Evolutionary conservation across 768 basidiomycete genomes (phyloP).

Genomic region (Rhodocollybia butyracea): DNA sequence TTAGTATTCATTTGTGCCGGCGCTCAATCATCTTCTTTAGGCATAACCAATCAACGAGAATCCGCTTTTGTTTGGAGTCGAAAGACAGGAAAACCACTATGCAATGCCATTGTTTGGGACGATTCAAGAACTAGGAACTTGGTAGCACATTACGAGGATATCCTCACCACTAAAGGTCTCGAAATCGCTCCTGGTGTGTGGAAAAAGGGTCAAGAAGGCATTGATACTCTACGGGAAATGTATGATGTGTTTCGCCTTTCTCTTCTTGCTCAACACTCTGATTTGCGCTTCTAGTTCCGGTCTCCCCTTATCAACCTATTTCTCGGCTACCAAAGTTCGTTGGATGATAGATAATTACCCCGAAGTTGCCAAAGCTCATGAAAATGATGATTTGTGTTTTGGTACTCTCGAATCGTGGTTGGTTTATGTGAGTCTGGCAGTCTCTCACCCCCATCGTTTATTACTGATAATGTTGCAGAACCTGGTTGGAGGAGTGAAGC

Average conservation of each 20-base stretch:
- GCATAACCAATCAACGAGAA: conserved; percentile 97
- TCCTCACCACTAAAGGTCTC: conserved; percentile 68
- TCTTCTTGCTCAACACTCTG: conserved; percentile 6
- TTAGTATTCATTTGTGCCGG: conserved; percentile 12
- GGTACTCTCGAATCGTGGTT: conserved; percentile 99
- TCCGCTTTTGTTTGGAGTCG: conserved; percentile 93
- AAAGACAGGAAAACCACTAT: conserved; percentile 83
- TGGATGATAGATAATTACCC: conserved; percentile 94
- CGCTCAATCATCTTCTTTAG: conserved; percentile 30
- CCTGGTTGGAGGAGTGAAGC: conserved; percentile 69
- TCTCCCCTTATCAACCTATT: conserved; percentile 92
- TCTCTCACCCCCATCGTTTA: not conserved
- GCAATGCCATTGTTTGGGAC: conserved; percentile 92
- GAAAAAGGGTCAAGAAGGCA: conserved; percentile 68
- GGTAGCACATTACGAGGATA: conserved; percentile 76
- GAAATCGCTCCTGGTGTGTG: conserved; percentile 62
- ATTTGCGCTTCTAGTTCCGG: conserved; percentile 62
- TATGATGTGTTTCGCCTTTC: conserved; percentile 34
- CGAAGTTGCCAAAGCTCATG: conserved; percentile 74
- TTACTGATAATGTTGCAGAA: conserved; percentile 43
- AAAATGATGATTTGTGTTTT: conserved; percentile 77
- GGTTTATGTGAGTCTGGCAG: conserved; percentile 78
- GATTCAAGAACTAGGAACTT: conserved; percentile 86
- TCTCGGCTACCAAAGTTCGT: conserved; percentile 92
- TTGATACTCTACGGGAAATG: conserved; percentile 65